Conservation (phyloP, 345 rosid genomes). For the Kandelia obovata region DNA sequence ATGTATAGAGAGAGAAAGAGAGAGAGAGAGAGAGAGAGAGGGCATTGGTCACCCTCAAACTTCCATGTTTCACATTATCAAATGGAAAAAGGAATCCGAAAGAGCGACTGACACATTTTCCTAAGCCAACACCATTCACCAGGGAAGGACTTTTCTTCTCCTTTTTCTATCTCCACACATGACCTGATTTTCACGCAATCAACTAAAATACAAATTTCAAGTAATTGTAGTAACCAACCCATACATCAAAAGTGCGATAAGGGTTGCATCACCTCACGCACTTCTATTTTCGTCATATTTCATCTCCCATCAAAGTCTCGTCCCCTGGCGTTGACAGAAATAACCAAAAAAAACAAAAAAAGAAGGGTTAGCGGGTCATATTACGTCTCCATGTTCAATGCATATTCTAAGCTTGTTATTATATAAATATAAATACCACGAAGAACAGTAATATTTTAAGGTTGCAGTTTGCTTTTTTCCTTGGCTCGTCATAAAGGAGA, state of each 20-base stretch:
- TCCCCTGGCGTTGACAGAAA: neutral
- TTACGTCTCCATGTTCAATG: too few species aligned
- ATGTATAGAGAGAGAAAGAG: too few species aligned
- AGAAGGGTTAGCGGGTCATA: too few species aligned
- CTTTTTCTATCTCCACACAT: neutral
- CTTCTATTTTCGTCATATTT: neutral
- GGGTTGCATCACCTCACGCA: neutral
- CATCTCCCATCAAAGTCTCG: neutral
- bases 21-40: neutral
- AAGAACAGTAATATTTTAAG: too few species aligned
- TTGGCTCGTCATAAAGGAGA: too few species aligned
- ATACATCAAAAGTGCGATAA: neutral
- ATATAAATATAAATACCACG: neutral
- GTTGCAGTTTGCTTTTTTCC: too few species aligned
- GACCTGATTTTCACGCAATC: conserved; percentile 2
- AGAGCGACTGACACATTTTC: neutral
- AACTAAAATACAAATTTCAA: neutral
- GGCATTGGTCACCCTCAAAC: neutral
- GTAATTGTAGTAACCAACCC: neutral
- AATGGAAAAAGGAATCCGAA: neutral
- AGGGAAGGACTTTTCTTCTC: neutral
- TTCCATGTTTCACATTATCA: neutral
- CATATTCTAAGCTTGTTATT: too few species aligned
- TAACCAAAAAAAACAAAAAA: neutral
- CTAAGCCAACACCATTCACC: neutral